Percentiles rank a stretch among this genome's conserved stretches.
phyloP scores from a whole-genome alignment of 2,329 filamentous ascomycete genomes.

The Trichoderma breve region DNA sequence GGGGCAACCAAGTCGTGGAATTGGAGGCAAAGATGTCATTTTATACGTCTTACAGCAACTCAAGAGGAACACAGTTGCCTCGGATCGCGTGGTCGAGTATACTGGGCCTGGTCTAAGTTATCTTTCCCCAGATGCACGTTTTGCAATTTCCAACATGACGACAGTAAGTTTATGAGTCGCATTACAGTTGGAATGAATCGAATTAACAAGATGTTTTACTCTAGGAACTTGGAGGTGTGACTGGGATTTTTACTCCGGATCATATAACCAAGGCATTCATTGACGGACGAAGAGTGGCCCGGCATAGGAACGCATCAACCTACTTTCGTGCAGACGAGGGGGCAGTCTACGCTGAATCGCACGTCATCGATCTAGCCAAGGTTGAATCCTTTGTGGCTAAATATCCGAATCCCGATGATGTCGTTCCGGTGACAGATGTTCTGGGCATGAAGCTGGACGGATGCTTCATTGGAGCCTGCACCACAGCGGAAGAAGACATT shows the following conservation, averaged over 20 bases:
- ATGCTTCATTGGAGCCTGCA: constrained; percentile 46
- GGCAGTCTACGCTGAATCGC: constrained; percentile 35
- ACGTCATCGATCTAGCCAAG: constrained; percentile 38
- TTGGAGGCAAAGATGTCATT: constrained; percentile 47
- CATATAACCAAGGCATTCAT: constrained; percentile 36
- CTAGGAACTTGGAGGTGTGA: constrained; percentile 40
- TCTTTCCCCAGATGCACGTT: constrained; percentile 43
- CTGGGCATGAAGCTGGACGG: constrained; percentile 37
- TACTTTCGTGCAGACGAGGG: constrained; percentile 41
- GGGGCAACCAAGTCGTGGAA: constrained; percentile 35
- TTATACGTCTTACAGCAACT: constrained; percentile 43
- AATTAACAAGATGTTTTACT: neutral
- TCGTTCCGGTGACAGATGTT: constrained; percentile 37
- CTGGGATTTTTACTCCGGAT: constrained; percentile 40
- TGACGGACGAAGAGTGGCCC: constrained; percentile 29
- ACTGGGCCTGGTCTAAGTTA: constrained; percentile 39
- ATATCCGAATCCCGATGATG: constrained; percentile 43
- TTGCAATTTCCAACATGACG: constrained; percentile 48
- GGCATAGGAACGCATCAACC: constrained; percentile 31
- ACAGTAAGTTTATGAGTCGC: constrained; percentile 25
- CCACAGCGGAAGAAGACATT: constrained; percentile 44
- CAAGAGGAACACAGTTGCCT: constrained; percentile 46
- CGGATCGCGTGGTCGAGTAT: constrained; percentile 45
- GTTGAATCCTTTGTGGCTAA: constrained; percentile 39
- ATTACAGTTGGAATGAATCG: neutral